Evolutionary conservation across 2,329 filamentous ascomycete genomes (phyloP).

Genomic region (Epichloe hybrida): DNA sequence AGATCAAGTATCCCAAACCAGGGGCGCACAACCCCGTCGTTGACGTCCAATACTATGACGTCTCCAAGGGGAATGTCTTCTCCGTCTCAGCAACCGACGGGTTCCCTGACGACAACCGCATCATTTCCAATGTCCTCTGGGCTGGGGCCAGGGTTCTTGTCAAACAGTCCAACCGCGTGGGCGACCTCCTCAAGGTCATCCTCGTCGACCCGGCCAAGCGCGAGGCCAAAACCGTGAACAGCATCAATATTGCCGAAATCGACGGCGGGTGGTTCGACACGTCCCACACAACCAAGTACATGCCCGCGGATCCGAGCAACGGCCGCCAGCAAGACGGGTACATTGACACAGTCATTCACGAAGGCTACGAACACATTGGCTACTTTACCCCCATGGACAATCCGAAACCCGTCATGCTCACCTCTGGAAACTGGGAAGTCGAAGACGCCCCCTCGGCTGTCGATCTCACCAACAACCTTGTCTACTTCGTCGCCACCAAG

Average conservation of each 20-base stretch:
- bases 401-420: slow-evolving; percentile 70
- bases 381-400: slow-evolving; percentile 87
- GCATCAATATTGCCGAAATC: slow-evolving; percentile 65
- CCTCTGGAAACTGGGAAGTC: slow-evolving; percentile 85
- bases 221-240: slow-evolving; percentile 65
- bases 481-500: slow-evolving; percentile 83
- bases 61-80: slow-evolving; percentile 65
- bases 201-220: slow-evolving; percentile 66
- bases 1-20: slow-evolving; percentile 96
- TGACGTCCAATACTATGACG: slow-evolving; percentile 76
- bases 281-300: slow-evolving; percentile 69
- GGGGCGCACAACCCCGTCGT: slow-evolving; percentile 89
- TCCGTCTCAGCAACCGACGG: slow-evolving; percentile 63
- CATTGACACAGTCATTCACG: slow-evolving; percentile 76
- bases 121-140: slow-evolving; percentile 92
- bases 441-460: slow-evolving; percentile 72
- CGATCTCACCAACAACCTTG: slow-evolving; percentile 70
- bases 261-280: slow-evolving; percentile 98
- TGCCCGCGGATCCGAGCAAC: slow-evolving; percentile 68
- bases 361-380: slow-evolving; percentile 79
- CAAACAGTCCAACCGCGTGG: slow-evolving; percentile 87
- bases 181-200: slow-evolving; percentile 77
- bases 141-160: slow-evolving; percentile 73
- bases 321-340: slow-evolving; percentile 77
- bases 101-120: slow-evolving; percentile 66